Conservation (phyloP, 352 stramenopile species). For the Pythium grandisporangium region DNA sequence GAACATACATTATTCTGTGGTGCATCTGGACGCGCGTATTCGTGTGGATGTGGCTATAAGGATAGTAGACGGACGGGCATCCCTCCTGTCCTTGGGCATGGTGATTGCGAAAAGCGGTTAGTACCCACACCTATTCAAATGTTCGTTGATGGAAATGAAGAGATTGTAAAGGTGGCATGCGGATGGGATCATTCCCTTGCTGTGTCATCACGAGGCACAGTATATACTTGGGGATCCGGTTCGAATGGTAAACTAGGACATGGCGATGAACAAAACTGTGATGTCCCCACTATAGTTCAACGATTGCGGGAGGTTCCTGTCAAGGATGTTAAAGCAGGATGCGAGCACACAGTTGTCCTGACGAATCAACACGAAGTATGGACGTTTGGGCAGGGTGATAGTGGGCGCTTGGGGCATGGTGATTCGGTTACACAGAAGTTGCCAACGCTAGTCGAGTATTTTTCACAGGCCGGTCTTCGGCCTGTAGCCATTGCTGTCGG, state of each 20-base stretch:
- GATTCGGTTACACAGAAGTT: constrained; percentile 53
- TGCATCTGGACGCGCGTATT: constrained; percentile 54
- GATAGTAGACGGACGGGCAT: constrained; percentile 71
- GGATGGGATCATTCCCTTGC: constrained; percentile 82
- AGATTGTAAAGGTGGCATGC: constrained; percentile 54
- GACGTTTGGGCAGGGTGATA: constrained; percentile 80
- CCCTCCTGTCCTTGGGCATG: constrained; percentile 69
- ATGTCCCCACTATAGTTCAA: constrained; percentile 42
- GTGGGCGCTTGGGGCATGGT: constrained; percentile 62
- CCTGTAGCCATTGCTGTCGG: constrained; percentile 73
- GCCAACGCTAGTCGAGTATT: constrained; percentile 49
- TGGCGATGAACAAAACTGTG: constrained; percentile 70
- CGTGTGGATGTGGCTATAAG: constrained; percentile 76
- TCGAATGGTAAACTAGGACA: constrained; percentile 79
- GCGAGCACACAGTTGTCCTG: constrained; percentile 64
- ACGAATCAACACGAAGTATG: constrained; percentile 54
- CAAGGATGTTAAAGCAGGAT: constrained; percentile 67
- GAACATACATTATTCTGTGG: constrained; percentile 76
- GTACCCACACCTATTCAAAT: constrained; percentile 43
- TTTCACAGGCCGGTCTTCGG: constrained; percentile 30
- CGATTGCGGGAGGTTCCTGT: constrained; percentile 37
- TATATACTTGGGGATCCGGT: constrained; percentile 78
- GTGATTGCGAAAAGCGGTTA: constrained; percentile 54
- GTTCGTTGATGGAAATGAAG: constrained; percentile 44
- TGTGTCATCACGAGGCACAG: constrained; percentile 32